These are phyloP conservation scores for Alloteropsis semialata DNA, from an alignment of 176 grass and related monocot species.

Conservation along the genomic window DNA sequence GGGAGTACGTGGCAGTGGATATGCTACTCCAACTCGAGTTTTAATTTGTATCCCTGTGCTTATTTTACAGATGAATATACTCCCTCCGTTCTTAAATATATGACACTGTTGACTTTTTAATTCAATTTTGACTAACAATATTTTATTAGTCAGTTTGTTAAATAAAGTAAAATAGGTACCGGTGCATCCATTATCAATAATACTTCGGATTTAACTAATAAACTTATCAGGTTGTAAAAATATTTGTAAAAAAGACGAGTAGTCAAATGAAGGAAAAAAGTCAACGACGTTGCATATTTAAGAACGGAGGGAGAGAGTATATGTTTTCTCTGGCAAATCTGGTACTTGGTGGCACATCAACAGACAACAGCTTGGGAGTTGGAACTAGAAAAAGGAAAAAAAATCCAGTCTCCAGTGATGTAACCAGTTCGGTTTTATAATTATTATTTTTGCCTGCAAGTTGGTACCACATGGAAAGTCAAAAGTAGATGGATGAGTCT, in stretches of 20 bases:
- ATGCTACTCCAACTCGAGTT: background rate
- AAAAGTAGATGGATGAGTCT: background rate
- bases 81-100: too few species aligned
- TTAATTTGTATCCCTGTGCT: background rate
- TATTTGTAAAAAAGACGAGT: too few species aligned
- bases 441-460: background rate
- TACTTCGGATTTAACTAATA: too few species aligned
- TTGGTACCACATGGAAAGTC: background rate
- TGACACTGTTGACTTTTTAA: too few species aligned
- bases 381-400: background rate
- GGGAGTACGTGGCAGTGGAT: background rate
- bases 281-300: too few species aligned
- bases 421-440: background rate
- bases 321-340: background rate
- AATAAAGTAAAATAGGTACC: too few species aligned
- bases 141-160: too few species aligned
- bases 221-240: too few species aligned
- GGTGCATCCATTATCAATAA: too few species aligned
- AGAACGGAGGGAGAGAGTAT: too few species aligned
- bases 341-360: background rate
- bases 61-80: background rate
- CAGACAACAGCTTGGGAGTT: background rate
- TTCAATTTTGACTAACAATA: too few species aligned
- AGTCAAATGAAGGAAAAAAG: too few species aligned
- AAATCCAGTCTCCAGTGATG: background rate